Evolutionary conservation across 768 basidiomycete genomes (phyloP).

Genomic region (Obba rivulosa): DNA sequence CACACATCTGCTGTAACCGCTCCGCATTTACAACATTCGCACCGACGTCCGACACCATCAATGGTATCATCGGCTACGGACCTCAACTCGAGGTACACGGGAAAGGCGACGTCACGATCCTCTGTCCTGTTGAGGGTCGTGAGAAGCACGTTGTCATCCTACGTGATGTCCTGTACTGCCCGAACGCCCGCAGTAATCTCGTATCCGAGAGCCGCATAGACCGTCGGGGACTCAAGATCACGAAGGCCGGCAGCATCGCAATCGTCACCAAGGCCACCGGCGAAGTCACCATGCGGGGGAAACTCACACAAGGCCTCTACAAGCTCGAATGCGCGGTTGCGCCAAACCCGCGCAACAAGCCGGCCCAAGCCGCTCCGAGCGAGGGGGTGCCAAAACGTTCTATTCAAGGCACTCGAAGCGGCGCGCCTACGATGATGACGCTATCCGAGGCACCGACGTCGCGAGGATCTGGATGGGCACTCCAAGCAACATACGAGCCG

Average conservation of each 20-base stretch:
- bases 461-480: too few species aligned
- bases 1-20: neutral
- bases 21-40: neutral
- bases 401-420: neutral
- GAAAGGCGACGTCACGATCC: too few species aligned
- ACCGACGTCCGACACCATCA: neutral
- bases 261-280: neutral
- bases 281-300: too few species aligned
- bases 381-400: neutral
- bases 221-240: neutral
- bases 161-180: neutral
- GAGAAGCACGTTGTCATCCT: neutral
- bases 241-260: neutral
- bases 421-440: neutral
- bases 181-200: neutral
- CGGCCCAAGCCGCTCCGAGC: neutral
- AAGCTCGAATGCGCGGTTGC: too few species aligned
- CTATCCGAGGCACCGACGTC: too few species aligned
- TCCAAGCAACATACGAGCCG: too few species aligned
- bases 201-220: neutral
- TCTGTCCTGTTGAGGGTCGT: neutral
- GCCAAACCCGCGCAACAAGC: too few species aligned
- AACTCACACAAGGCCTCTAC: too few species aligned
- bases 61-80: neutral
- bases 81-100: neutral